Evolutionary conservation across 352 stramenopile genomes (phyloP), one percentile per base, ranked within the genome.

Genomic region (Globisporangium splendens): DNA sequence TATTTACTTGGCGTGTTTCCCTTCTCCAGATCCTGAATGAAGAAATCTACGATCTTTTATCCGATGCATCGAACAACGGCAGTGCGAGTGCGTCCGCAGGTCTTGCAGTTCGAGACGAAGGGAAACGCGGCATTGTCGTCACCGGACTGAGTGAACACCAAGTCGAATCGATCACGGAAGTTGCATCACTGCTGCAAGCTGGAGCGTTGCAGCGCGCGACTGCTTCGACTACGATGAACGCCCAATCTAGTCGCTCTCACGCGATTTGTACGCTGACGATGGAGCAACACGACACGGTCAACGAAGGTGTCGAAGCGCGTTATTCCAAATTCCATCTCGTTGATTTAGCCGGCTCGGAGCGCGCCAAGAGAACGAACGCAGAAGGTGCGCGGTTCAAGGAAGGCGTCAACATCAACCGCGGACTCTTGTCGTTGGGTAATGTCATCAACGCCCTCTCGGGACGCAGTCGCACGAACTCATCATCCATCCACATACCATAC

Each of bases 271-370:
- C 87, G 13, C 56, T 97, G 10, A 71, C 70, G 13, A 91, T 97
- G 75, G 78, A 97, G 52, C 82, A 95, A 61, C 63, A 62, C 31
- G 58, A 81, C 12, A 58, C 51, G 6, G 46, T 47, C 0, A 54
- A 38, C 17, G 58, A 65, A 33, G 68, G 70, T 18, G 61, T 54
- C 1, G 72, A 89, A 18, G 68, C 71, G 28, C 71, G 69, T 50
- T 79, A 75, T 54, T 89, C 77, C 42, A 97, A 98, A 68, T 96
- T 98, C 66, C 88, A 97, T 52, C 77, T 98, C 28, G 95, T 98
- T 0, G 96, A 99, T 81, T 72, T 99, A 20, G 96, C 96, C 15
- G 96, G 96, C 22, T 97, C 83, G 8, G 96, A 99, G 68, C 81
- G 92, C 1, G 85, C 91, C 18, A 97, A 97, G 55, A 71, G 90